These are phyloP conservation scores for Cryptosporidium bovis DNA, from an alignment of 169 alveolate genomes.

Conservation along the genomic window DNA sequence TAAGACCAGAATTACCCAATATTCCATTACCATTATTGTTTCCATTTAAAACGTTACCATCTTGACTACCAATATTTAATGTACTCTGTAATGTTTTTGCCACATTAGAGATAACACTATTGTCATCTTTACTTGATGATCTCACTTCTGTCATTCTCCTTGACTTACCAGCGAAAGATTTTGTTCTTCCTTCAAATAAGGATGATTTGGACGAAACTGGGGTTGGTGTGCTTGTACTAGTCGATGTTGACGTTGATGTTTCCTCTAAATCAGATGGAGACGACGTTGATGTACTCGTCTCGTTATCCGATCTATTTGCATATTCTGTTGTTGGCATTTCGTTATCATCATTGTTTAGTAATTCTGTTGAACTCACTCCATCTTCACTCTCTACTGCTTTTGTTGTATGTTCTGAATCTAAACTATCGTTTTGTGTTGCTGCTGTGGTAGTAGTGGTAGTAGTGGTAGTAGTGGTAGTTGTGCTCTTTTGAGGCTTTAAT, in stretches of 20 bases:
- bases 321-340: background rate
- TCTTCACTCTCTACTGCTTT: background rate
- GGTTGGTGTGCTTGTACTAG: background rate
- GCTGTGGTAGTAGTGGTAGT: constrained; percentile 2
- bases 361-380: background rate
- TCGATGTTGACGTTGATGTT: background rate
- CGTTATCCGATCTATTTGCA: background rate
- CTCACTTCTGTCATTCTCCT: constrained; percentile 12
- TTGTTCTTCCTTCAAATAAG: background rate
- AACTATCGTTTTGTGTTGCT: background rate
- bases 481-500: background rate
- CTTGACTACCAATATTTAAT: background rate
- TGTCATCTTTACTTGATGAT: constrained; percentile 3
- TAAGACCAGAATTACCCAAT: background rate
- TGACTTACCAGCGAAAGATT: background rate
- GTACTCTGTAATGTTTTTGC: constrained; percentile 24
- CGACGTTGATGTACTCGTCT: background rate
- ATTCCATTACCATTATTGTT: constrained; percentile 11
- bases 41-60: too few relatives aligned
- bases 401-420: background rate
- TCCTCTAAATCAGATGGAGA: background rate
- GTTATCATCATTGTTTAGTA: background rate
- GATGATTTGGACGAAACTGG: background rate
- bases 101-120: constrained; percentile 12
- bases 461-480: constrained; percentile 4